Evolutionary conservation across 306 rosid species (phyloP).

Genomic region (Cicer yamashitae): DNA sequence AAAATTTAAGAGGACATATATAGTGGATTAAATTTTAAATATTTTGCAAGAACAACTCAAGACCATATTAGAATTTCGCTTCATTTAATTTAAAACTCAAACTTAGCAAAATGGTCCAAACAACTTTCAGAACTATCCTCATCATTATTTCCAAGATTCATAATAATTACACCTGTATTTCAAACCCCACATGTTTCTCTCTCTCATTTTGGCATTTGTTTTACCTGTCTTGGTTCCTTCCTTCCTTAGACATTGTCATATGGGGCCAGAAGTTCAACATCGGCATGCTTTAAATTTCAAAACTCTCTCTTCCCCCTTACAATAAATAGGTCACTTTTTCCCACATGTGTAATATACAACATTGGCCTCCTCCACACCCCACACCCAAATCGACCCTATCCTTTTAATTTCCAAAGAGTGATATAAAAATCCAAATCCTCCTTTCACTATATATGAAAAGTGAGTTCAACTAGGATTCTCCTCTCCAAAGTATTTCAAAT

Average conservation of each 20-base stretch:
- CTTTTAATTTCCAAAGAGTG: background rate
- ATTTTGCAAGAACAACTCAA: too few relatives aligned
- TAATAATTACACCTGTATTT: conserved; percentile 49
- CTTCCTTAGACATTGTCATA: conserved; percentile 20
- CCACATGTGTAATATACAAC: background rate
- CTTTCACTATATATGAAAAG: conserved; percentile 29
- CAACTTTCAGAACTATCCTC: conserved; percentile 4
- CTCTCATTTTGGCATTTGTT: background rate
- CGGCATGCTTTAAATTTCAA: conserved; percentile 29
- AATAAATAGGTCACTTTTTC: conserved; percentile 16
- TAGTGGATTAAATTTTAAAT: too few relatives aligned
- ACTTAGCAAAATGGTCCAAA: conserved; percentile 32
- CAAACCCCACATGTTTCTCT: conserved; percentile 46
- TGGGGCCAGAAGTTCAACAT: conserved; percentile 14
- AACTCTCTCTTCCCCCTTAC: background rate
- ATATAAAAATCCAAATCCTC: conserved; percentile 21
- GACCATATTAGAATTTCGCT: too few relatives aligned
- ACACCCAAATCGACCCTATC: background rate
- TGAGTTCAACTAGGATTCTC: conserved; percentile 37
- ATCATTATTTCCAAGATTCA: conserved; percentile 45
- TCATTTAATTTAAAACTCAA: conserved; percentile 35
- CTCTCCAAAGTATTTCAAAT: conserved; percentile 42
- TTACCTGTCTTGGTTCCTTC: background rate
- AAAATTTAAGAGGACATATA: too few relatives aligned
- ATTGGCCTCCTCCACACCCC: background rate